A percentile compares a stretch with the other conserved stretches of the same genome.
These are phyloP conservation scores for Biscutella laevigata DNA, from an alignment of 441 rosid genomes.

Conservation along the genomic window DNA sequence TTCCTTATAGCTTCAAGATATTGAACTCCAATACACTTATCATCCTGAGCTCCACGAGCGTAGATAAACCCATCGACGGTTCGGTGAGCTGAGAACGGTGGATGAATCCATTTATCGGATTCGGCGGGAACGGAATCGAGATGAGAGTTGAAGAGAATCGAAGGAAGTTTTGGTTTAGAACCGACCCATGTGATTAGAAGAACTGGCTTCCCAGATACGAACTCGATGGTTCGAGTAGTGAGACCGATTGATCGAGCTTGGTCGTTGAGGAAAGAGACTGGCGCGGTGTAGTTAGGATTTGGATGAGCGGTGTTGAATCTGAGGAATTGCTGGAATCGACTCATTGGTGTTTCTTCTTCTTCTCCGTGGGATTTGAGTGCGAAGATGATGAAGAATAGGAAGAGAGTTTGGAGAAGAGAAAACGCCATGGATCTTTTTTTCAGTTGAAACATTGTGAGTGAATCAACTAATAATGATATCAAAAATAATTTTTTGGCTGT, in stretches of 20 bases:
- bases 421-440: no score
- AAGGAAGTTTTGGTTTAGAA: constrained; percentile 55
- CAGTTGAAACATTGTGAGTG: no score
- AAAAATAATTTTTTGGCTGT: no score
- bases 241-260: constrained; percentile 51
- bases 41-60: constrained; percentile 86
- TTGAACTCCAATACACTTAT: constrained; percentile 74
- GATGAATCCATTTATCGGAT: constrained; percentile 59
- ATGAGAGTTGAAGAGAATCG: constrained; percentile 75
- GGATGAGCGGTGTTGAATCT: constrained; percentile 80
- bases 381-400: not conserved
- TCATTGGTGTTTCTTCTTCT: constrained; percentile 35
- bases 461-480: no score
- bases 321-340: constrained; percentile 60
- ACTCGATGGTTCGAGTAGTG: constrained; percentile 36
- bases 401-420: not conserved
- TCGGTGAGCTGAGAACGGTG: constrained; percentile 67
- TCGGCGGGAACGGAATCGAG: constrained; percentile 91
- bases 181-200: constrained; percentile 69
- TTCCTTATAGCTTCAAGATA: constrained; percentile 68
- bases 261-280: constrained; percentile 45
- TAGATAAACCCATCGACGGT: constrained; percentile 47
- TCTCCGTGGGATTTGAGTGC: not conserved
- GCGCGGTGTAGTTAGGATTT: constrained; percentile 60
- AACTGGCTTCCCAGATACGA: constrained; percentile 41